Evolutionary conservation across 495 filamentous ascomycete species (phyloP).

Genomic region (Pyrenopolyporus hunteri): DNA sequence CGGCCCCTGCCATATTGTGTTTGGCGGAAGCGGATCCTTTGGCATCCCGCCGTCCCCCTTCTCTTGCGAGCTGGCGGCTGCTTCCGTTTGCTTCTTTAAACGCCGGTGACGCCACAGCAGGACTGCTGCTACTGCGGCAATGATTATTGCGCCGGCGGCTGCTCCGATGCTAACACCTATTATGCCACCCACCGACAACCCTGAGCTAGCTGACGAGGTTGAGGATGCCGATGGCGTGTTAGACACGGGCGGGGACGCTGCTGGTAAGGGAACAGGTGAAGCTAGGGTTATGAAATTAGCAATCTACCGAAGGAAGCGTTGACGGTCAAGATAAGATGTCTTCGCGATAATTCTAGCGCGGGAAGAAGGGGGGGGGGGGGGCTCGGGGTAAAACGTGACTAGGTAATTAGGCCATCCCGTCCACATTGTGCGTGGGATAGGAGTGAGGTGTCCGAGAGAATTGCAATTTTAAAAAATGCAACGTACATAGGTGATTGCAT

Average conservation of each 20-base stretch:
- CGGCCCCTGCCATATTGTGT: conserved; percentile 26
- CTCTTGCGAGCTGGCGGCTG: conserved; percentile 1
- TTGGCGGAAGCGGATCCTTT: background rate
- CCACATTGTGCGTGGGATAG: background rate
- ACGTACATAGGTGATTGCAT: conserved; percentile 44
- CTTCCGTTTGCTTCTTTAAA: conserved; percentile 1
- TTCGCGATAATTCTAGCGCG: background rate
- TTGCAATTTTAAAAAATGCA: background rate
- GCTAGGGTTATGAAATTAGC: conserved; percentile 8
- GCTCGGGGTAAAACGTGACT: too few species aligned
- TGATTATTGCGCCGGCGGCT: conserved; percentile 6
- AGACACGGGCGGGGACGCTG: conserved; percentile 8
- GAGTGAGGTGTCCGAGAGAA: background rate
- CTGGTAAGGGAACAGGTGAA: conserved; percentile 2
- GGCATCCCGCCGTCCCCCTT: background rate
- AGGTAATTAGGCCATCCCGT: too few species aligned
- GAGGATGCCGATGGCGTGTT: conserved; percentile 5
- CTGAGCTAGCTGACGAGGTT: conserved; percentile 1
- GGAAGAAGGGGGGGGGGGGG: too few species aligned
- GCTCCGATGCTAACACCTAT: conserved; percentile 30
- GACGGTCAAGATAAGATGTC: background rate
- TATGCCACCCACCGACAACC: conserved; percentile 21
- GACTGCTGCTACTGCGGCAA: conserved; percentile 9
- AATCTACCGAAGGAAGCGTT: background rate
- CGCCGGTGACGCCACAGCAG: conserved; percentile 15